A percentile compares a stretch with the other conserved stretches of the same genome.
These are phyloP conservation scores for Rhodotorula paludigena DNA, from an alignment of 768 basidiomycete genomes.

Conservation along the genomic window DNA sequence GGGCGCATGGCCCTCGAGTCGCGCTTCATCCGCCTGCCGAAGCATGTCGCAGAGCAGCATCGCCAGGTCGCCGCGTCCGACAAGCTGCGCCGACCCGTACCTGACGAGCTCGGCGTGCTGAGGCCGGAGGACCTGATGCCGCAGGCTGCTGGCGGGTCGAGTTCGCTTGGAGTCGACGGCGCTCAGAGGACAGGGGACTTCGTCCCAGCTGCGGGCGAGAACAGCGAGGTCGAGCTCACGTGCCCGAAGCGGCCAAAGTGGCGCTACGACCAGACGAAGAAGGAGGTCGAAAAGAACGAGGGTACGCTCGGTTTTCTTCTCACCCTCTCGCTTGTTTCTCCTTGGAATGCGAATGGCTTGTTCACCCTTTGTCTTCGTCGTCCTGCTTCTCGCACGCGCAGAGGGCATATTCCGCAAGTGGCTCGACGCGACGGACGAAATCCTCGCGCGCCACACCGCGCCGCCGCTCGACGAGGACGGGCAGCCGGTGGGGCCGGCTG, in stretches of 20 bases:
- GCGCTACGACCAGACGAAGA: conserved; percentile 54
- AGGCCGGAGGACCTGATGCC: conserved; percentile 1
- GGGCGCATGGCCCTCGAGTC: conserved; percentile 36
- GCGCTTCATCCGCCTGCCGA: conserved; percentile 38
- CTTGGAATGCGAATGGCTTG: too few species aligned
- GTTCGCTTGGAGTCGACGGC: conserved; percentile 19
- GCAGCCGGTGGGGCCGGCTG: conserved; percentile 13
- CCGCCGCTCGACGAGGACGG: conserved; percentile 42
- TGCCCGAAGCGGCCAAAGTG: conserved; percentile 76
- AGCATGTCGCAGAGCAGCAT: conserved; percentile 35
- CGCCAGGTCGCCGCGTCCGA: conserved; percentile 14
- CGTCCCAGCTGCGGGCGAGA: not conserved
- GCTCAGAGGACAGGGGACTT: not conserved
- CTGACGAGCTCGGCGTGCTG: conserved; percentile 31
- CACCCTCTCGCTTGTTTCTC: too few species aligned
- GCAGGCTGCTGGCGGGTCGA: conserved; percentile 8
- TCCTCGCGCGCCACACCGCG: conserved; percentile 55
- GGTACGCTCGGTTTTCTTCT: conserved; percentile 2
- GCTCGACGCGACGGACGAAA: conserved; percentile 61
- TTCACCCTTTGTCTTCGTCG: not conserved
- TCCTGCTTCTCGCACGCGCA: conserved; percentile 7
- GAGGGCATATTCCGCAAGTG: conserved; percentile 76
- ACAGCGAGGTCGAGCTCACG: conserved; percentile 44
- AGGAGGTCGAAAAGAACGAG: conserved; percentile 76
- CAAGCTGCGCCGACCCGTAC: conserved; percentile 43